These are phyloP conservation scores for Xylaria castorea DNA, from an alignment of 495 filamentous ascomycete species.

Conservation along the genomic window DNA sequence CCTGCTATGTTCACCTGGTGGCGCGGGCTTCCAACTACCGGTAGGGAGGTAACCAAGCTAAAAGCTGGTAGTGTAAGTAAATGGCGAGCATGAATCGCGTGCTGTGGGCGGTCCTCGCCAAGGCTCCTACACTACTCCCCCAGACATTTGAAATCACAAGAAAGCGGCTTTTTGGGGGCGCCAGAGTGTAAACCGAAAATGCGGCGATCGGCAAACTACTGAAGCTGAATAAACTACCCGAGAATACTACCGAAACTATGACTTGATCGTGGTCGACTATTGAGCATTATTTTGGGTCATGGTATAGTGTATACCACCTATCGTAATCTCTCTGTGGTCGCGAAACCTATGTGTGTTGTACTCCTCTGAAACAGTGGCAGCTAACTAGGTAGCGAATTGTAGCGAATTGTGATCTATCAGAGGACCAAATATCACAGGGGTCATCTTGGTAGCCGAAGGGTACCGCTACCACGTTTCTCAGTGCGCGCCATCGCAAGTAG, in stretches of 20 bases:
- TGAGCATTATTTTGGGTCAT: neutral
- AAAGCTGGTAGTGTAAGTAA: neutral
- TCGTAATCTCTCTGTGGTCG: neutral
- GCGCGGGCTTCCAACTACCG: neutral
- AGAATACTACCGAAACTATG: slow-evolving; percentile 24
- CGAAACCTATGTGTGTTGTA: neutral
- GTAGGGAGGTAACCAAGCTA: neutral
- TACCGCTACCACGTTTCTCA: slow-evolving; percentile 21
- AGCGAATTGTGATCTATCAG: neutral
- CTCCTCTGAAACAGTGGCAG: slow-evolving; percentile 13
- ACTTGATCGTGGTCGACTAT: slow-evolving; percentile 7
- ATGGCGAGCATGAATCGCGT: no score
- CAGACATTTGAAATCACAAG: slow-evolving; percentile 13
- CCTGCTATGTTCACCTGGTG: neutral
- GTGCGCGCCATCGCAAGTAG: slow-evolving; percentile 1
- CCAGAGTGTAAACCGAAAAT: neutral
- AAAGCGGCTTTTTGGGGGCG: neutral
- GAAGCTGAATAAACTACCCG: slow-evolving; percentile 16
- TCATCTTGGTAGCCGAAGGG: neutral
- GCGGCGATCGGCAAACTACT: slow-evolving; percentile 3
- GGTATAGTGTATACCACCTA: neutral
- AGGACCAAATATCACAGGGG: neutral
- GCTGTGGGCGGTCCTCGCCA: neutral
- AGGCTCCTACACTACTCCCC: neutral
- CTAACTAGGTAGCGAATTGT: neutral